Evolutionary conservation across 495 filamentous ascomycete genomes (phyloP), one percentile per base, ranked within the genome.

Genomic region (Neurospora cerealis): DNA sequence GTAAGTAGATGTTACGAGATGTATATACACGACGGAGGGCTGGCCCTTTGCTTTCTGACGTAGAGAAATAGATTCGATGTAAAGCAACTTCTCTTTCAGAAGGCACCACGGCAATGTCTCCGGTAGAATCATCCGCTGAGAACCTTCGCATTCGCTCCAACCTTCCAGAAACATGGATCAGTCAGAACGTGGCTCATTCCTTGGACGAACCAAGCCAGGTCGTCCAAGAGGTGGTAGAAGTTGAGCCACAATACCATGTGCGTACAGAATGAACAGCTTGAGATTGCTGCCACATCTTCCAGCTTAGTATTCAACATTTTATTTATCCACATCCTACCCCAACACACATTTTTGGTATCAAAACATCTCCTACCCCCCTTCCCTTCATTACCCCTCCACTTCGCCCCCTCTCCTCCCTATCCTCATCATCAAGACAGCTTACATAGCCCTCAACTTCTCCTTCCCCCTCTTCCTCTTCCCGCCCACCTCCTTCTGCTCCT

Each of bases 401-500:
- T 17, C 15, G 40, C 15, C 3, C 9, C 19, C 42, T 54, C 21
- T 4, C 21, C 9, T 54, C 46, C 46, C 10, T 5, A 15, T 28
- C 21, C 46, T 54, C 11, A 28, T 2, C 8, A 10, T 11, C 11
- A 28, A 13, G 21, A 54, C 37, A 70, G 2, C 74, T 69, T 62
- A 72, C 40, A 62, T 37, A 40, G 66, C 41, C 69, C 73, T 72
- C 42, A 86, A 80, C 80, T 87, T 90, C 75, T 85, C 83, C 84
- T 89, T 87, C 48, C 85, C 87, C 78, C 85, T 86, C 80, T 88
- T 92, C 78, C 91, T 85, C 84, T 93, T 93, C 11, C 93, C 93
- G 44, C 87, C 87, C 34, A 97, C 93, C 81, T 98, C 94, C 76
- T 91, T 90, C 5, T 92, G 91, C 83, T 98, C 95, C 76, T 97